A percentile compares a stretch with the other conserved stretches of the same genome.
Conservation (phyloP, 2,329 filamentous ascomycete species). For the Leptographium lundbergii region DNA sequence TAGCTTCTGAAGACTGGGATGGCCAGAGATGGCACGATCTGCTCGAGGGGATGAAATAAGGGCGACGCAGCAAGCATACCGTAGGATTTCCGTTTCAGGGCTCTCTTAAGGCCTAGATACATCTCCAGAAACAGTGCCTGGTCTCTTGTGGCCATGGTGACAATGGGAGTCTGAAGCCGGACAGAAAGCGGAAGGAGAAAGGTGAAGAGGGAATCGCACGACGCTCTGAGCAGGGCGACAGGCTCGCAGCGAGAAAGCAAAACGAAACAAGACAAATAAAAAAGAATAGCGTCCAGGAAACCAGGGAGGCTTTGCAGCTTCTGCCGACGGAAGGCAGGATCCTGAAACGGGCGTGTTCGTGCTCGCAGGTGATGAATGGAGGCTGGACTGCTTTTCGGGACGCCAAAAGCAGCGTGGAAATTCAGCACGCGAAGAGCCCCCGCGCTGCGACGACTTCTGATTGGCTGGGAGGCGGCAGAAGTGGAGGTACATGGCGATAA, state of each 20-base stretch:
- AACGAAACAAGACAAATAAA: background rate
- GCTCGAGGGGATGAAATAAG: background rate
- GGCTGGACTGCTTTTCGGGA: background rate
- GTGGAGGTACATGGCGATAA: background rate
- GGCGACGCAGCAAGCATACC: conserved; percentile 5
- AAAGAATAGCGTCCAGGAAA: background rate
- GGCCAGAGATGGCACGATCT: background rate
- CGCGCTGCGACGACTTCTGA: conserved; percentile 3
- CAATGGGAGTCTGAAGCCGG: background rate
- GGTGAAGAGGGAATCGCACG: background rate
- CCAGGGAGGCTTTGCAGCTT: background rate
- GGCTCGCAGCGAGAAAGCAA: no score
- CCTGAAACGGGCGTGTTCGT: no score
- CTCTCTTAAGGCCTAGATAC: conserved; percentile 12
- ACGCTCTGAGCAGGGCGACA: no score
- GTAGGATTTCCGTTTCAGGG: conserved; percentile 13
- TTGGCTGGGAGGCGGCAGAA: background rate
- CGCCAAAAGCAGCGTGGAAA: background rate
- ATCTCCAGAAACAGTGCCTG: conserved; percentile 13
- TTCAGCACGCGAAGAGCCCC: background rate
- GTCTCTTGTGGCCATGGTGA: conserved; percentile 11
- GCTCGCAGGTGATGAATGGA: no score
- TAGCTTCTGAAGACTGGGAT: background rate
- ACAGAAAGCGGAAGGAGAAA: background rate
- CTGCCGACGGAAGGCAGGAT: background rate